Conservation (phyloP, 208 protist species). For the Leishmania turanica region DNA sequence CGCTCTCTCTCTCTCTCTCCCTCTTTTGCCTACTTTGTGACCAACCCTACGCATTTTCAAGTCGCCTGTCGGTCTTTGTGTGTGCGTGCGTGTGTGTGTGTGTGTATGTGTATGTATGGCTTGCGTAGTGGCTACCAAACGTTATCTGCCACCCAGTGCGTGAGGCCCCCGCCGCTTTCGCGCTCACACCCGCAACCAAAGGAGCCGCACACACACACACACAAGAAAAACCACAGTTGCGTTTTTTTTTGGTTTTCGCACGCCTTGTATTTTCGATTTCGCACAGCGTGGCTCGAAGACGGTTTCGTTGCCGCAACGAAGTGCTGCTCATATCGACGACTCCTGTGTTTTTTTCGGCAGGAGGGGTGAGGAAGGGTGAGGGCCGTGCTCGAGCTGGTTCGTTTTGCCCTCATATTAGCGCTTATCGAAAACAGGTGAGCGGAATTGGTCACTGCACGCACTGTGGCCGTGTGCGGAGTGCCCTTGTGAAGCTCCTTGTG, state of each 20-base stretch:
- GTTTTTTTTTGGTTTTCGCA: not conserved
- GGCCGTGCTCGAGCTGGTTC: not conserved
- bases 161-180: not conserved
- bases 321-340: not conserved
- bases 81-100: not conserved
- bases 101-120: not conserved
- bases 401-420: not conserved
- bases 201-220: not conserved
- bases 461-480: not conserved
- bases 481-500: not conserved
- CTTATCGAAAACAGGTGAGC: not conserved
- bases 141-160: not conserved
- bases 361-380: too few relatives aligned
- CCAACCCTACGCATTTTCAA: not conserved
- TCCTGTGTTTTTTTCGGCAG: not conserved
- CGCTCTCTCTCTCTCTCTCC: constrained; percentile 4
- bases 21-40: not conserved
- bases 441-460: not conserved
- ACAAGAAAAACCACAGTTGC: not conserved
- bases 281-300: not conserved
- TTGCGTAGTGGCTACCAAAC: too few relatives aligned
- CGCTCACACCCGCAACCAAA: not conserved
- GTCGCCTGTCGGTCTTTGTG: not conserved
- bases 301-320: not conserved
- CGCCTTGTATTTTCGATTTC: not conserved